Conservation (phyloP, 73 alveolate species). For the Stentor coeruleus region DNA sequence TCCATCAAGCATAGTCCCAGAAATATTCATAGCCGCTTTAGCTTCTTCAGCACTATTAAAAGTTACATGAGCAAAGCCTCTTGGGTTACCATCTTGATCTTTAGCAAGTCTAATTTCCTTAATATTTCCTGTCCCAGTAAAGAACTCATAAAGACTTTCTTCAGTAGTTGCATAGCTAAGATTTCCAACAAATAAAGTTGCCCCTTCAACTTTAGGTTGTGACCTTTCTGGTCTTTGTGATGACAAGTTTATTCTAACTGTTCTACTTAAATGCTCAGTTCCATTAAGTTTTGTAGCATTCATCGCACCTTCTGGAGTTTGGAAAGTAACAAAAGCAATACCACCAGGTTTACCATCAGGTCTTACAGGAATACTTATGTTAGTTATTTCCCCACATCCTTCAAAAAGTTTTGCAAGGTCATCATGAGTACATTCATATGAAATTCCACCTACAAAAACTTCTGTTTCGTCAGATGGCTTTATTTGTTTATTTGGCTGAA, state of each 20-base stretch:
- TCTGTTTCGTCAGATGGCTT: constrained; percentile 11
- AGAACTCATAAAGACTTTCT: constrained; percentile 65
- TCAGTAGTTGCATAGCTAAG: constrained; percentile 63
- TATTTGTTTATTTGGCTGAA: not conserved
- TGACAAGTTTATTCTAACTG: not conserved
- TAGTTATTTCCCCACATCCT: constrained; percentile 54
- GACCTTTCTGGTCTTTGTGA: constrained; percentile 2
- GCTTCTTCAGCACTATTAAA: constrained; percentile 74
- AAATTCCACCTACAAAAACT: constrained; percentile 14
- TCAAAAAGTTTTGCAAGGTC: constrained; percentile 52
- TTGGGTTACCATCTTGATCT: constrained; percentile 79
- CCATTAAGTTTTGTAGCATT: constrained; percentile 62
- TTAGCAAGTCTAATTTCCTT: constrained; percentile 71
- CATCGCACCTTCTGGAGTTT: constrained; percentile 51
- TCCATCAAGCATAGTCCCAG: constrained; percentile 72
- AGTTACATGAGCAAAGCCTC: constrained; percentile 88
- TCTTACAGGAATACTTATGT: constrained; percentile 53
- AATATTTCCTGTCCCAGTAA: constrained; percentile 74
- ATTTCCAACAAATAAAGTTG: constrained; percentile 74
- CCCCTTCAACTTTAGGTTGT: constrained; percentile 31
- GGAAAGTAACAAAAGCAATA: constrained; percentile 72
- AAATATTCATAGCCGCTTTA: constrained; percentile 60
- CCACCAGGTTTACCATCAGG: constrained; percentile 70
- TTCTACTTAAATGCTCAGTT: not conserved
- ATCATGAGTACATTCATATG: constrained; percentile 52